phyloP scores from a whole-genome alignment of 371 early-diverging fungal species.

The Coemansia linderi region DNA sequence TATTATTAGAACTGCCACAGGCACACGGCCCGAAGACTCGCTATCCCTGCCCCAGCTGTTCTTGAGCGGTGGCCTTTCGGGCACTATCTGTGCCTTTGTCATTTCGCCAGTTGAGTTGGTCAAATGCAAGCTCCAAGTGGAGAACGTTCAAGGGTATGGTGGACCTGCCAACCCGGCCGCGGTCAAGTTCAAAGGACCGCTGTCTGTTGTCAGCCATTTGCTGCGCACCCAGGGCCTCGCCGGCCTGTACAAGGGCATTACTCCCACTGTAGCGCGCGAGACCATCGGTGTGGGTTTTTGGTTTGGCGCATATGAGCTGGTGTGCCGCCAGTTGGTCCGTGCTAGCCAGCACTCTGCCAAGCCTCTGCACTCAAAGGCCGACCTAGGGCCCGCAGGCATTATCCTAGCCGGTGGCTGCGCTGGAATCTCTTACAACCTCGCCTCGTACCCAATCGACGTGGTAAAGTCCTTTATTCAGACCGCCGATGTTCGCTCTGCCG shows the following conservation, averaged over 20 bases:
- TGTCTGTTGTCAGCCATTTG: constrained; percentile 71
- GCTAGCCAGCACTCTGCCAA: neutral
- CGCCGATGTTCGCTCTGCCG: constrained; percentile 58
- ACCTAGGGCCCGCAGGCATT: constrained; percentile 66
- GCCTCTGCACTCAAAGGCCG: constrained; percentile 57
- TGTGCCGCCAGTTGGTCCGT: constrained; percentile 64
- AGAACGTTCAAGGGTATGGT: constrained; percentile 61
- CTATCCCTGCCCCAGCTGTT: constrained; percentile 73
- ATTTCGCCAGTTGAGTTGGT: constrained; percentile 94
- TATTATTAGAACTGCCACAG: constrained; percentile 33
- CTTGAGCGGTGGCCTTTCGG: constrained; percentile 83
- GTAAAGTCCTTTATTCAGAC: constrained; percentile 95
- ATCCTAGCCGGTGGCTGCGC: constrained; percentile 90
- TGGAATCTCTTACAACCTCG: constrained; percentile 89
- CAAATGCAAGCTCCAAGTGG: constrained; percentile 94
- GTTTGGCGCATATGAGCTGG: constrained; percentile 93
- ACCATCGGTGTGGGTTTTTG: constrained; percentile 91
- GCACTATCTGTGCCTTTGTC: constrained; percentile 82
- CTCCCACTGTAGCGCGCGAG: constrained; percentile 88
- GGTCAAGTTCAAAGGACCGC: constrained; percentile 64
- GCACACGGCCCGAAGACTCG: neutral
- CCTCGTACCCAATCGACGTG: constrained; percentile 92
- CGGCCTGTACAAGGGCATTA: constrained; percentile 88
- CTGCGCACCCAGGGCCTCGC: constrained; percentile 68
- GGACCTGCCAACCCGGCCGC: constrained; percentile 12